A percentile compares a stretch with the other conserved stretches of the same genome.
Conservation (phyloP, 2,329 filamentous ascomycete species). For the Aspergillus terreus region DNA sequence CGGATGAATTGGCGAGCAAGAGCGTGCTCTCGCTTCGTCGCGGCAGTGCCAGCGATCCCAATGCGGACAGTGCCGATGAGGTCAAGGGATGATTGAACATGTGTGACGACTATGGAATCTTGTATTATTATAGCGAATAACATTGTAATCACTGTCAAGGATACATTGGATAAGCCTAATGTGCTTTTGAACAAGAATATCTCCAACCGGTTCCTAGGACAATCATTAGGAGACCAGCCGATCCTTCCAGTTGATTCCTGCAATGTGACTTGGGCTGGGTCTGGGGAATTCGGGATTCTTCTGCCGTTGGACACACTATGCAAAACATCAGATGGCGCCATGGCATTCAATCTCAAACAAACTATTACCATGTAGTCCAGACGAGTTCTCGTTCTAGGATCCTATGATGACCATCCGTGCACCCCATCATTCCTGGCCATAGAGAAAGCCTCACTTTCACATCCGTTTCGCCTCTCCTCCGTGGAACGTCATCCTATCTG, state of each 20-base stretch:
- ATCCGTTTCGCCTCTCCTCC: neutral
- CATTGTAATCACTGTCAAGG: too few relatives aligned
- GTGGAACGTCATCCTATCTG: neutral
- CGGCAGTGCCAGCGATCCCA: conserved; percentile 35
- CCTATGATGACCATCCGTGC: too few relatives aligned
- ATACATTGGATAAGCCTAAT: too few relatives aligned
- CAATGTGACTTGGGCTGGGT: too few relatives aligned
- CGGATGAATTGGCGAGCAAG: conserved; percentile 37
- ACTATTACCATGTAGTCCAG: neutral
- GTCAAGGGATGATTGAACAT: conserved; percentile 25
- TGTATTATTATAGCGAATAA: neutral
- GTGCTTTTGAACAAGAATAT: too few relatives aligned
- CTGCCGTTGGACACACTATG: too few relatives aligned
- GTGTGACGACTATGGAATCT: conserved; percentile 18
- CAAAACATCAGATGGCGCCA: too few relatives aligned
- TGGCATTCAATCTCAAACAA: too few relatives aligned
- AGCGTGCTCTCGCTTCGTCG: conserved; percentile 34
- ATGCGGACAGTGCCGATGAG: conserved; percentile 35
- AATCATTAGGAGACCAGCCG: too few relatives aligned
- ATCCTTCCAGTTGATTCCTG: too few relatives aligned
- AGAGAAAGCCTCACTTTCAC: conserved; percentile 2
- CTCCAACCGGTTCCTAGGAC: too few relatives aligned
- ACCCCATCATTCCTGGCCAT: conserved; percentile 8
- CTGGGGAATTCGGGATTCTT: too few relatives aligned
- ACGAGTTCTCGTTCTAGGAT: conserved; percentile 3